Base-by-base conservation (phyloP, 2,329 filamentous ascomycete species). In the Alternaria sp. region DNA sequence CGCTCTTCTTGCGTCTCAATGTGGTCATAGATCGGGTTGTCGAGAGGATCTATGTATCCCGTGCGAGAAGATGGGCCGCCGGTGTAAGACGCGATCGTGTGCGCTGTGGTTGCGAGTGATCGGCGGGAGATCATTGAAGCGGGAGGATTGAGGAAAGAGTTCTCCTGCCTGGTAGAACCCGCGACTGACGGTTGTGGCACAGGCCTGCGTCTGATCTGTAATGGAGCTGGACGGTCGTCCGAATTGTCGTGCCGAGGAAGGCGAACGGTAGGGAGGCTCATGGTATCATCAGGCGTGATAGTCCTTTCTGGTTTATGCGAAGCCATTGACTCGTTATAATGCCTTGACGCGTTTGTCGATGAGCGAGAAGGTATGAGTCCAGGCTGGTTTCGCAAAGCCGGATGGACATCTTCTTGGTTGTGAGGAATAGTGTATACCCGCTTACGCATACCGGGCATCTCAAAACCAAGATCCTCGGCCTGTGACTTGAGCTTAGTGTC, bases 31-130 rank as follows among this genome's bases (percentile, higher is more conserved):
- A 64, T 33, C 6, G 61, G 61, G 14, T 64, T 53, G 20, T 61
- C 51, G 30, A 66, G 50, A 14, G 64, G 64, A 41, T 64, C 61
- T 8, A 50, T 10, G 37, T 45, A 25, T n/a, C 37, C 6, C 18
- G 41, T 37, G 28, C 46, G 45, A 6, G 56, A 26, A 1, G 60
- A 54, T 15, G 61, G 49, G 18, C 61, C 58, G 23, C 63, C 55
- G 6, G 37, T 47, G 47, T 65, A 67, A 10, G 64, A 65, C 11
- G 37, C 9, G 41, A 65, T 65, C n/a, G 63, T 65, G 15, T n/a
- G 53, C n/a, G 57, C 55, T 43, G 49, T 46, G 21, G 53, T 49
- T 55, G 54, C 23, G 33, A 33, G 10, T 23, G 26, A 33, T 20
- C 25, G 18, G 46, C 8, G 23, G 18, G 44, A 20, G 37, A 30